Evolutionary conservation across 192 early-diverging fungal species (phyloP), one percentile per base, ranked within the genome.

Genomic region (Piromyces finnis): DNA sequence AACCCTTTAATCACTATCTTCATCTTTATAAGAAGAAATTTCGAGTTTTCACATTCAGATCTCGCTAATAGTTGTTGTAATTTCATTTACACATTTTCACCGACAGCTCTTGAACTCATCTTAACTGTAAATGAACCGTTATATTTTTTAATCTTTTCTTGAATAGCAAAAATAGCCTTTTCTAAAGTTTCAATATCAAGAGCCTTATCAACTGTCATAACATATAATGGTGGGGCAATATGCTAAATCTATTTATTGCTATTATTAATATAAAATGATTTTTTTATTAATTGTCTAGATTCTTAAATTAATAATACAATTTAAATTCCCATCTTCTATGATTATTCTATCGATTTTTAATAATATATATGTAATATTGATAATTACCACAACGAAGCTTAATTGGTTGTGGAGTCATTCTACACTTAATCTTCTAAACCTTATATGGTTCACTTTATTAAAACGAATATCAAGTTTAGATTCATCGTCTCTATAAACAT

Each of bases 181-280:
- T 98, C 94, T 91, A 99, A 92, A 30, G 91, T 89, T 80, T 93
- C 88, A 82, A 99, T 91, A 80, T 95, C 97, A 41, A 87, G 82
- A 29, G 85, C 86, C 86, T 96, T 97, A 80, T 98, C 95, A 59
- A 94, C 93, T 59, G 93, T 91, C 83, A 99, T 92, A 78, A 97
- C 95, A 85, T 98, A 99, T 68, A 94, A 87, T 27, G 97, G 97
- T 35, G 97, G 95, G 1, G 96, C 95, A 78, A 99, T 91, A 81
- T 96, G 91, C 79, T 92, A 92, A 83, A 96, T 91, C 83, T 87
- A 15, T 29, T 30, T n/a, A n/a, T n/a, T n/a, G n/a, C n/a, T n/a
- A n/a, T n/a, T n/a, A n/a, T n/a, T n/a, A n/a, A n/a, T n/a, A n/a
- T n/a, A n/a, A n/a, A n/a, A n/a, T n/a, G n/a, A n/a, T n/a, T n/a